Base-by-base conservation (phyloP, 225 moss, liverwort and hornwort species). In the Rhytidiadelphus loreus region DNA sequence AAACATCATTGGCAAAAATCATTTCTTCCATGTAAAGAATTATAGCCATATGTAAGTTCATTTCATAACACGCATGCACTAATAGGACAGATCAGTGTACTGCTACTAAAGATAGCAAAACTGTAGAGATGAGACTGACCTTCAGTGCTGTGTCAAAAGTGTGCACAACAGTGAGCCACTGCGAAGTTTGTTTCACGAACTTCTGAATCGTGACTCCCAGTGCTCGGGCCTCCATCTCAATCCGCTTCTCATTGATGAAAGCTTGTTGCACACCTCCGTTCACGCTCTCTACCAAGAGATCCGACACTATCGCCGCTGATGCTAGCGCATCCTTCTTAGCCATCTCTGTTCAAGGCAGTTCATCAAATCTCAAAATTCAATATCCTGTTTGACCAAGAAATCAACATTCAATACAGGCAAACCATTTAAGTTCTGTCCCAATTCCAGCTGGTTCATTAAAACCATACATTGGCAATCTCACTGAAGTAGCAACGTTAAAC, bases 241-340 rank as follows among this genome's bases (percentile, higher is more conserved):
- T 96, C 56, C 90, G 92, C 87, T 97, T 95, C 91, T 97, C 97
- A 69, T 95, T 95, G 41, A 95, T 89, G 74, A 97, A 97, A 21
- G 95, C 95, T 83, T 96, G 92, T 87, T 97, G 96, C 83, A 97
- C 97, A n/a, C 95, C 97, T 79, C 94, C 96, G 53, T 97, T 97
- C 21, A 97, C 96, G 80, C 94, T 95, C 79, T 97, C 95, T 57
- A 97, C 97, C 56, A 97, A 74, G 20, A 95, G 91, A 61, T 89
- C 88, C 37, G 97, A 95, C 39, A 95, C 94, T 30, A 91, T 90
- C 46, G 91, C 81, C 12, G 95, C 96, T 43, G 95, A 94, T 30
- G 81, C 91, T 48, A 95, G 83, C 25, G 97, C 92, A 62, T 95
- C 95, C 82, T 95, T 95, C 92, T 93, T 97, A 33, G 95, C 94